Evolutionary conservation across 805 yeast species (phyloP).

Genomic region (Barnettozyma siamensis): DNA sequence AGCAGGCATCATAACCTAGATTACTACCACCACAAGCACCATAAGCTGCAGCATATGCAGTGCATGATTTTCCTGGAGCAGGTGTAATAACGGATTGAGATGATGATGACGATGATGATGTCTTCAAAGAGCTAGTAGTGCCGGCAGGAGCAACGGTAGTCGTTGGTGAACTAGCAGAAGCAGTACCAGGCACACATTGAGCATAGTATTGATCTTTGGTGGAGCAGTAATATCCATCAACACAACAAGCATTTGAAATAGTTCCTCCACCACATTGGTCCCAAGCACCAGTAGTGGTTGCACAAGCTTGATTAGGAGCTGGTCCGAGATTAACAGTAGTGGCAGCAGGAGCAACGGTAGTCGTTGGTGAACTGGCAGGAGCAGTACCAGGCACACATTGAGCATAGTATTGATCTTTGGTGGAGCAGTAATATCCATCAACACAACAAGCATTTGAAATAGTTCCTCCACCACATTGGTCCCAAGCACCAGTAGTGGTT

Average conservation of each 20-base stretch:
- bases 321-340: too few species aligned
- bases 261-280: conserved; percentile 17
- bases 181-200: conserved; percentile 12
- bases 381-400: conserved; percentile 13
- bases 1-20: conserved; percentile 7
- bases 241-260: conserved; percentile 13
- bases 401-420: conserved; percentile 11
- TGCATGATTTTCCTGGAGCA: neutral
- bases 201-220: conserved; percentile 10
- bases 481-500: conserved; percentile 5
- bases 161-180: conserved; percentile 2
- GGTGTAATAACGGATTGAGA: neutral
- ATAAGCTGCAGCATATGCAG: conserved; percentile 5
- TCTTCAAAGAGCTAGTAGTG: too few species aligned
- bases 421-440: conserved; percentile 8
- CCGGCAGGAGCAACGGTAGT: neutral
- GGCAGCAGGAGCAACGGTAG: too few species aligned
- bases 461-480: conserved; percentile 17
- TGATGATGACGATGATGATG: too few species aligned
- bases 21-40: conserved; percentile 16
- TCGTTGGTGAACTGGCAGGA: too few species aligned
- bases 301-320: neutral
- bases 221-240: conserved; percentile 8
- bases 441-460: conserved; percentile 12
- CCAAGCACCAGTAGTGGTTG: conserved; percentile 1